These are phyloP conservation scores for Laburnicola sp. DNA, from an alignment of 2,329 filamentous ascomycete genomes.

Conservation along the genomic window DNA sequence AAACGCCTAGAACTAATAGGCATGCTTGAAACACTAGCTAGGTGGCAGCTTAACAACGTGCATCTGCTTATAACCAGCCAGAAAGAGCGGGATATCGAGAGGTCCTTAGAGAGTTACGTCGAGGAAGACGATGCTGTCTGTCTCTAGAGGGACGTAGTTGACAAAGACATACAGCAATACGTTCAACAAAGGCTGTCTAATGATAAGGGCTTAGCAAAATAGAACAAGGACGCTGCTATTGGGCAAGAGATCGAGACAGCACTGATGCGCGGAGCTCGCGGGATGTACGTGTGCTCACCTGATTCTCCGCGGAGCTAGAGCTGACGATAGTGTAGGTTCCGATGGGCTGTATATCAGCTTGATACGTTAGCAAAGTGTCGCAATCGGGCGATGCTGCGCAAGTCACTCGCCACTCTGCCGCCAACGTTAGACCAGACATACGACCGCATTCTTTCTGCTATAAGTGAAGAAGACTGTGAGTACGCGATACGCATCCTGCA, in stretches of 20 bases:
- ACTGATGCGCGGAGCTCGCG: slow-evolving; percentile 23
- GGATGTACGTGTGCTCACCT: neutral
- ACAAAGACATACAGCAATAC: slow-evolving; percentile 18
- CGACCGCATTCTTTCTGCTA: slow-evolving; percentile 15
- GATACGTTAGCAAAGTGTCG: slow-evolving; percentile 14
- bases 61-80: slow-evolving; percentile 22
- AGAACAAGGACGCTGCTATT: slow-evolving; percentile 15
- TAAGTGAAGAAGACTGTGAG: slow-evolving; percentile 9
- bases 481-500: slow-evolving; percentile 14
- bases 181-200: slow-evolving; percentile 34
- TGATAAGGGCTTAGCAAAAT: slow-evolving; percentile 23
- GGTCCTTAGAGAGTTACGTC: slow-evolving; percentile 7
- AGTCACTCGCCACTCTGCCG: slow-evolving; percentile 17
- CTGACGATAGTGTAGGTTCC: slow-evolving; percentile 18
- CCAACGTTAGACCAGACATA: slow-evolving; percentile 22
- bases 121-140: slow-evolving; percentile 5
- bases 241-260: slow-evolving; percentile 22
- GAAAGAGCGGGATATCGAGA: slow-evolving; percentile 19
- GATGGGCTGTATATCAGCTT: slow-evolving; percentile 22
- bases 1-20: slow-evolving; percentile 10
- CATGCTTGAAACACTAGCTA: slow-evolving; percentile 4
- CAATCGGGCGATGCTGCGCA: slow-evolving; percentile 10
- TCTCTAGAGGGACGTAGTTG: slow-evolving; percentile 14
- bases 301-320: neutral
- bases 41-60: slow-evolving; percentile 12